phyloP scores from a whole-genome alignment of 345 rosid species.

The Psidium friedrichsthalianum region DNA sequence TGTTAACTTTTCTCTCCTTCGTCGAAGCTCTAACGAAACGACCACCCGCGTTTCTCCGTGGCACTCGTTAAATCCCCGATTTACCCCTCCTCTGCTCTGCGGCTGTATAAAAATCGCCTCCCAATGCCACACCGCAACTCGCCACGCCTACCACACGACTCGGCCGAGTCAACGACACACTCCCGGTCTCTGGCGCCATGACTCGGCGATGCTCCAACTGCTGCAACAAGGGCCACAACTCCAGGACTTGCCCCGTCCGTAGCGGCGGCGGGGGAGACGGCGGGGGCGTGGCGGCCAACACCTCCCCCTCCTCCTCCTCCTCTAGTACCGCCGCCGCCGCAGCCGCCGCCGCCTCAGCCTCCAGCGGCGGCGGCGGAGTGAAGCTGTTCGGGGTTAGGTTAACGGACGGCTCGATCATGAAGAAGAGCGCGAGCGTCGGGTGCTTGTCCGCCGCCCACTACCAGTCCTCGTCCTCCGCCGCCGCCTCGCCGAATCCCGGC shows the following conservation, averaged over 20 bases:
- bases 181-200: conserved; percentile 7
- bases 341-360: neutral
- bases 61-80: neutral
- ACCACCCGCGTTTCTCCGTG: neutral
- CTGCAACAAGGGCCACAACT: conserved; percentile 88
- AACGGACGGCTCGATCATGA: conserved; percentile 86
- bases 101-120: neutral
- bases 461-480: conserved; percentile 56
- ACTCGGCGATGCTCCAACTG: conserved; percentile 84
- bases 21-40: neutral
- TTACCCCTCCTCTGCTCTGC: neutral
- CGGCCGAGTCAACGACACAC: neutral
- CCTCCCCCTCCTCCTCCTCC: neutral
- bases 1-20: neutral
- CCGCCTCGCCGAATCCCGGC: conserved; percentile 59
- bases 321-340: neutral
- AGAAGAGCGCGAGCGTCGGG: conserved; percentile 96
- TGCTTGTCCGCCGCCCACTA: conserved; percentile 51
- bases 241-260: conserved; percentile 76
- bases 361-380: conserved; percentile 16
- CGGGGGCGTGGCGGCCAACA: neutral
- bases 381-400: conserved; percentile 79
- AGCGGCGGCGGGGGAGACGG: neutral
- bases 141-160: neutral
- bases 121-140: neutral